Evolutionary conservation across 805 yeast species (phyloP).

Genomic region (Metschnikowia anglica): DNA sequence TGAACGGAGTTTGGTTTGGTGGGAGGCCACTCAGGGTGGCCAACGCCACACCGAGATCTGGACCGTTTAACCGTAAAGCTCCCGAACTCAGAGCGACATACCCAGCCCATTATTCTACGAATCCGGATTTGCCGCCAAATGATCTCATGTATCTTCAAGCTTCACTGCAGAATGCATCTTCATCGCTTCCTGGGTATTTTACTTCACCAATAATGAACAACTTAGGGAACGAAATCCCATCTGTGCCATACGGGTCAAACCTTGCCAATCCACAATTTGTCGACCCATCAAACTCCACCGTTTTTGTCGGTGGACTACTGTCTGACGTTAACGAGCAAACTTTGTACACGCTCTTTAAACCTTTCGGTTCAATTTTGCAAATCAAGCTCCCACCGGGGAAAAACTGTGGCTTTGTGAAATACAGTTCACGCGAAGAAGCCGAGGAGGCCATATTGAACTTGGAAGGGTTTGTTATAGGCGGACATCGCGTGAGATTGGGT

Average conservation of each 20-base stretch:
- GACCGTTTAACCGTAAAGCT: slow-evolving; percentile 9
- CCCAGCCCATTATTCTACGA: background rate
- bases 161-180: background rate
- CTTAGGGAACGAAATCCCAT: background rate
- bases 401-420: slow-evolving; percentile 88
- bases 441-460: slow-evolving; percentile 80
- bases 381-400: slow-evolving; percentile 79
- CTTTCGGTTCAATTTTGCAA: slow-evolving; percentile 68
- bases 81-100: background rate
- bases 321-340: slow-evolving; percentile 61
- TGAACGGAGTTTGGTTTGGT: slow-evolving; percentile 80
- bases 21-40: slow-evolving; percentile 78
- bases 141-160: slow-evolving; percentile 4
- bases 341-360: slow-evolving; percentile 59
- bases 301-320: slow-evolving; percentile 76
- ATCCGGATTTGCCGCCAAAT: slow-evolving; percentile 3
- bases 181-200: background rate
- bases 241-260: background rate
- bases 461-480: slow-evolving; percentile 90
- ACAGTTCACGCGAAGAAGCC: slow-evolving; percentile 72
- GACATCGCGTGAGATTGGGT: slow-evolving; percentile 75
- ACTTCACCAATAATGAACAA: slow-evolving; percentile 6
- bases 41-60: slow-evolving; percentile 69
- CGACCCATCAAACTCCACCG: slow-evolving; percentile 59
- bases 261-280: slow-evolving; percentile 3